Evolutionary conservation across 129 eudicot genomes (phyloP).

Genomic region (Artemisia annua): DNA sequence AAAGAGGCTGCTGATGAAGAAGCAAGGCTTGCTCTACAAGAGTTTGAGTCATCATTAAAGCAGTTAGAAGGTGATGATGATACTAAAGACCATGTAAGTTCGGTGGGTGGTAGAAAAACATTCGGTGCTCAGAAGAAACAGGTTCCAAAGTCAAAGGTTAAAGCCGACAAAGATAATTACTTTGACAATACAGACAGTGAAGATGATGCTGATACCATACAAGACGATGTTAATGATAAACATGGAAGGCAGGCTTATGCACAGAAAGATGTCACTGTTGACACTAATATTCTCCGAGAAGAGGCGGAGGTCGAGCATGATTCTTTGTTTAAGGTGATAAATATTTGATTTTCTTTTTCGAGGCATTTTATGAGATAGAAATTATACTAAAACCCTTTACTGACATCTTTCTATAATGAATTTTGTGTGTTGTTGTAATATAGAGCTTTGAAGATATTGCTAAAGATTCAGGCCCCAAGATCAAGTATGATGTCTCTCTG

Average conservation of each 20-base stretch:
- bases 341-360: conserved; percentile 5
- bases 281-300: conserved; percentile 65
- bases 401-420: background rate
- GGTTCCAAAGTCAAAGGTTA: conserved; percentile 47
- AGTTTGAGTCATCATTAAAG: conserved; percentile 62
- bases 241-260: conserved; percentile 31
- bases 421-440: conserved; percentile 12
- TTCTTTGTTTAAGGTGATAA: conserved; percentile 66
- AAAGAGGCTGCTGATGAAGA: conserved; percentile 89
- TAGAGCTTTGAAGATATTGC: conserved; percentile 72
- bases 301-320: conserved; percentile 63
- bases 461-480: conserved; percentile 69
- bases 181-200: conserved; percentile 80
- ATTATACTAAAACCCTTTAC: background rate
- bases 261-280: conserved; percentile 50
- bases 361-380: background rate
- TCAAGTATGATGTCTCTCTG: conserved; percentile 70
- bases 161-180: conserved; percentile 44
- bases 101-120: conserved; percentile 67
- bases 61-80: conserved; percentile 51
- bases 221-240: conserved; percentile 40
- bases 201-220: conserved; percentile 46
- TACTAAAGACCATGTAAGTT: conserved; percentile 28
- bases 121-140: conserved; percentile 71
- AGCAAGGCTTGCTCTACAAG: conserved; percentile 82